These are phyloP conservation scores for Dictyostelium intermedium DNA, from an alignment of 78 protist genomes.

Conservation along the genomic window DNA sequence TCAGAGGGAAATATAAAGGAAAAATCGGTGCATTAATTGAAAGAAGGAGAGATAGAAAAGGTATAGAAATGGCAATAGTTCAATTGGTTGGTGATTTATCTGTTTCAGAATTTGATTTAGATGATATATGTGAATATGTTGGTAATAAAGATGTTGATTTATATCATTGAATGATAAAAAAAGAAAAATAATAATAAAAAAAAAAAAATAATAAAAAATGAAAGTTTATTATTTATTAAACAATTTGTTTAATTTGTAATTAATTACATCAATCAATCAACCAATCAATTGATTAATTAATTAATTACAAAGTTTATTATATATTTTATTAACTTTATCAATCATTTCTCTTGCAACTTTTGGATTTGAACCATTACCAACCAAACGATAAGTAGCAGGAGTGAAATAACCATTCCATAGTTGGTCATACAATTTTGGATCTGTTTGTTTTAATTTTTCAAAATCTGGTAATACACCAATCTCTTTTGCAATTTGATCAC, in stretches of 20 bases:
- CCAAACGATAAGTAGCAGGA: background rate
- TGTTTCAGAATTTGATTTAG: conserved; percentile 49
- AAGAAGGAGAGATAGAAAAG: conserved; percentile 3
- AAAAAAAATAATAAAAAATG: background rate
- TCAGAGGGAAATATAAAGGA: conserved; percentile 34
- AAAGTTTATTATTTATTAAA: background rate
- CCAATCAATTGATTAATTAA: too few relatives aligned
- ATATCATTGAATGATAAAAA: background rate
- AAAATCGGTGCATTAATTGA: conserved; percentile 33
- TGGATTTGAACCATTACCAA: conserved; percentile 3
- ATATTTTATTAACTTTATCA: background rate
- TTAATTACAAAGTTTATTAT: background rate
- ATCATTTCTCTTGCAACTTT: background rate
- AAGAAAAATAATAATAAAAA: background rate
- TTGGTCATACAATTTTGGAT: background rate
- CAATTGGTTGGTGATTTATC: conserved; percentile 25
- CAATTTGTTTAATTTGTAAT: background rate
- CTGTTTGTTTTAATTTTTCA: background rate
- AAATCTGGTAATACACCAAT: conserved; percentile 11
- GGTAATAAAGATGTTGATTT: conserved; percentile 33
- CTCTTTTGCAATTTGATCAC: background rate
- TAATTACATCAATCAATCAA: too few relatives aligned
- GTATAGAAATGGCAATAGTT: conserved; percentile 29
- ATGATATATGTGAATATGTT: conserved; percentile 68
- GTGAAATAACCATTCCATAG: background rate